Evolutionary conservation across 192 early-diverging fungal genomes (phyloP), one percentile per base, ranked within the genome.

Genomic region (Pecoramyces ruminantium): DNA sequence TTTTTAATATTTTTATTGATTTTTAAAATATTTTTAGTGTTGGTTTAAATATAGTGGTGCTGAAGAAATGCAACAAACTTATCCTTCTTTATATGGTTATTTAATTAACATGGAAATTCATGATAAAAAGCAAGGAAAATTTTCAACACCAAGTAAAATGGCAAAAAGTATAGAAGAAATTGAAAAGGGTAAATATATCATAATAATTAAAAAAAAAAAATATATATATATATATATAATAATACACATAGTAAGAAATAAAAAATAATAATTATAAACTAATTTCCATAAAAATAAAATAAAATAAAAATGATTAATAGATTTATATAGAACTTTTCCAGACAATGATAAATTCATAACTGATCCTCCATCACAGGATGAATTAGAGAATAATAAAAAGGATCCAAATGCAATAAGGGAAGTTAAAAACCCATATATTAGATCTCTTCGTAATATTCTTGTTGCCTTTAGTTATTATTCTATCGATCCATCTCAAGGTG

Each of bases 11-110:
- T n/a, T n/a, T n/a, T n/a, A n/a, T n/a, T n/a, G n/a, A n/a, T n/a
- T n/a, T n/a, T n/a, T n/a, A n/a, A n/a, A n/a, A n/a, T n/a, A n/a
- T n/a, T n/a, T 80, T 77, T 83, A 90, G 84, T 87, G 84, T 80
- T 93, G 93, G 92, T 90, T 93, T 40, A 87, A 88, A 80, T 93
- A 92, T 82, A 91, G 88, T 80, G 94, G 94, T 5, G 93, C 92
- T 28, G 88, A 90, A 81, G 86, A 85, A 28, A 88, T 89, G 79
- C 83, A 85, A 81, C 82, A 85, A 14, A 84, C 87, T 2, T 88
- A 93, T 77, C 84, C 87, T 4, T 91, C 87, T 25, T 82, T 93
- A 12, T 94, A 89, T 81, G 82, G n/a, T n/a, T 67, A 67, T 67
- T 67, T 67, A 67, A 21, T 67, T n/a, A 9, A 67, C 11, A 67